Percentiles rank a stretch among this genome's conserved stretches.
Evolutionary conservation across 495 filamentous ascomycete species (phyloP).

Genomic region (Penicillium turbatum): DNA sequence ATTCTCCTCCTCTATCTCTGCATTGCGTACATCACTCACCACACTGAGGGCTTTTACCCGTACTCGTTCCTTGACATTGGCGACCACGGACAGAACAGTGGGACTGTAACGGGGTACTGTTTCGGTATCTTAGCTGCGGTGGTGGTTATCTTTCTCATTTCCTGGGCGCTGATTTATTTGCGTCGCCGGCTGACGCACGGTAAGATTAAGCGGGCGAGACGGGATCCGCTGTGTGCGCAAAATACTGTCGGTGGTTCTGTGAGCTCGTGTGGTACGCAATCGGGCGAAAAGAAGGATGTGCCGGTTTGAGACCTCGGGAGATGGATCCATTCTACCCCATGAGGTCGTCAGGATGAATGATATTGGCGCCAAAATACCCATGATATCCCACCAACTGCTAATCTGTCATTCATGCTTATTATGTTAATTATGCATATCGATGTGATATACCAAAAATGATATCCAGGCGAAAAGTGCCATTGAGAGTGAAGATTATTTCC

Average conservation of each 20-base stretch:
- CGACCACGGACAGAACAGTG: constrained; percentile 40
- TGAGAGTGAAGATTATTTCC: constrained; percentile 25
- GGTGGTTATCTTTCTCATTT: constrained; percentile 59
- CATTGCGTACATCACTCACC: constrained; percentile 68
- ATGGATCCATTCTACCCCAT: not conserved
- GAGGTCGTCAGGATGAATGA: not conserved
- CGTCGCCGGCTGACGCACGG: constrained; percentile 40
- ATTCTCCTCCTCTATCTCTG: constrained; percentile 66
- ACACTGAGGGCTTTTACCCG: constrained; percentile 66
- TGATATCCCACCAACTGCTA: not conserved
- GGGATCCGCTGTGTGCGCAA: constrained; percentile 15
- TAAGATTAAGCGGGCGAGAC: constrained; percentile 24
- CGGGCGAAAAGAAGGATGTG: constrained; percentile 10
- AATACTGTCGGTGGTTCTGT: not conserved
- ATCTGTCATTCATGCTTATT: not conserved
- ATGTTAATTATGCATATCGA: not conserved
- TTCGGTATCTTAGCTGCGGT: constrained; percentile 58
- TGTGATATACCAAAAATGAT: constrained; percentile 2
- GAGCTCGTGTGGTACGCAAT: not conserved
- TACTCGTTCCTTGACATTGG: constrained; percentile 68
- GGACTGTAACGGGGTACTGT: constrained; percentile 45
- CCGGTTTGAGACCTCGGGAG: constrained; percentile 7
- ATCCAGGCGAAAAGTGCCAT: constrained; percentile 3
- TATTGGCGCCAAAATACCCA: not conserved
- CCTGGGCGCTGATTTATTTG: constrained; percentile 51